Evolutionary conservation across 768 basidiomycete species (phyloP), one percentile per base, ranked within the genome.

Genomic region (Zangia roseola): DNA sequence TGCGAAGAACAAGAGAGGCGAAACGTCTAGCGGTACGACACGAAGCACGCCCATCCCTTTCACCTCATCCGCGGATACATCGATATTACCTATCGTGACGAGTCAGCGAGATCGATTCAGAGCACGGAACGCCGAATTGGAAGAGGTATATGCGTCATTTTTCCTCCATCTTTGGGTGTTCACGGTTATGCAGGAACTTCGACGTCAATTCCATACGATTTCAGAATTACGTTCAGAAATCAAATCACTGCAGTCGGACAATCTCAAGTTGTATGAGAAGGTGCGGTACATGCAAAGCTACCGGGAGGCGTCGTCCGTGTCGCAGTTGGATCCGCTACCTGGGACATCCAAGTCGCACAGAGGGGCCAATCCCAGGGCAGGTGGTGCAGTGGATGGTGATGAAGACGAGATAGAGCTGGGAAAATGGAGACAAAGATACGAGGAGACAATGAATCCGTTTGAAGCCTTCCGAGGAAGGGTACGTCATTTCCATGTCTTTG

Each of bases 211-310:
- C 74, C 91, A 94, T 52, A 81, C 86, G 49, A 94, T 98, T 50
- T 92, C 93, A 0, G 94, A 97, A 61, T 75, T 98, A n/a, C 86
- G 94, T 16, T 72, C 84, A 21, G 97, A 98, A 70, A 84, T 94
- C 70, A 93, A 94, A 67, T 83, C 81, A 46, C 77, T 99, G 33
- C 95, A 98, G 69, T 78, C 85, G 2, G 97, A 98, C 69, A 99
- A 98, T 65, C 80, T 99, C 38, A 98, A 99, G 68, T 74, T 98
- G 51, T 98, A 98, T 69, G 97, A 98, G 70, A 99, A 98, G 74
- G 94, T 98, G 43, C 84, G 94, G 52, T 98, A 98, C 66, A 97
- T 97, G 86, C 94, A 98, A 67, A 91, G 88, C 53, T 99, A 98
- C 61, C 81, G 90, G 16, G 90, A 93, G 62, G 88, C 91, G 31